Base-by-base conservation (phyloP, 345 rosid genomes). In the Boechera retrofracta region DNA sequence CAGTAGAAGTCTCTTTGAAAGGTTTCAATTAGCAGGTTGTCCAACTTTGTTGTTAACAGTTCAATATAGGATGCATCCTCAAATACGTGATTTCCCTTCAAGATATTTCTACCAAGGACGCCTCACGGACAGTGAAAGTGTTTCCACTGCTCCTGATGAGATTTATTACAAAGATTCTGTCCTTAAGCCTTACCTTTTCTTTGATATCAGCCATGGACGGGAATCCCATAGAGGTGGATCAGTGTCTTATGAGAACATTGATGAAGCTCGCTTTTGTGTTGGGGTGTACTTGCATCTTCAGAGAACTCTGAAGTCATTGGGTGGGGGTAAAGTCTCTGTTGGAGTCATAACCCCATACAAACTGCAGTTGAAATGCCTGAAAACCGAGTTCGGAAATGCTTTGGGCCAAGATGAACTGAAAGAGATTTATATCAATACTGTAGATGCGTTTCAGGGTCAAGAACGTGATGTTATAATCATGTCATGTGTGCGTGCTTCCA, bases 401-500 rank as follows among this genome's bases (percentile, higher is more conserved):
- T 77, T 95, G 80, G 86, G 83, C 69, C 88, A 92, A 51, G 99
- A 92, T 73, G 99, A 92, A 70, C 87, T 97, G 85, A 92, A 91
- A 76, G 99, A 95, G 82, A 73, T 95, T 10, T 95, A 95, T 77
- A 95, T 95, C 53, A 95, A 95, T 77, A 95, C 99, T 13, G 98
- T 95, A 16, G 99, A 95, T 78, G 99, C 99, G 65, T 95, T 95
- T 86, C 99, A 95, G 81, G 99, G 99, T 24, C 99, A 95, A 83
- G 99, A 95, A 66, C 99, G 99, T 64, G 99, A 95, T 83, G 96
- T 92, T 52, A 92, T 95, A 74, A 95, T 95, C 73, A 95, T 95
- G 99, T 95, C 99, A 10, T 95, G 99, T 83, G 99, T 95, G 33
- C 97, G 99, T 75, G 99, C 99, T 72, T 95, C 99, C 12, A 82